phyloP scores from a whole-genome alignment of 108 stramenopile genomes.

The Chaetoceros tenuissimus region DNA sequence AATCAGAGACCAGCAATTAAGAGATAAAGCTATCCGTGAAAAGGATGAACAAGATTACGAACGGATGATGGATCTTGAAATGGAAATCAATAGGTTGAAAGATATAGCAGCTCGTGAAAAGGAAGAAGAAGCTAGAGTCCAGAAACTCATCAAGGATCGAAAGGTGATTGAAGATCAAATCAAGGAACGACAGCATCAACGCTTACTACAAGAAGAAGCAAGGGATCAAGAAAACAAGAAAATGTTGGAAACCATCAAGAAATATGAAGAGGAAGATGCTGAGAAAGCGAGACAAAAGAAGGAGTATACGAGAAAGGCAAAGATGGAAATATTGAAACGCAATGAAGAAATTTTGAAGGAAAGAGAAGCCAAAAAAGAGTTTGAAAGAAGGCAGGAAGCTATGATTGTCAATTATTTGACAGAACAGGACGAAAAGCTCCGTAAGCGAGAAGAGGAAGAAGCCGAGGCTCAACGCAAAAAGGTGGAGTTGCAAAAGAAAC shows the following conservation, averaged over 20 bases:
- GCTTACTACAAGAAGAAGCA: slow-evolving; percentile 59
- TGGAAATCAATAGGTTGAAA: slow-evolving; percentile 62
- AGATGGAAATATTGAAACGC: slow-evolving; percentile 53
- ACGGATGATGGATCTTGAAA: slow-evolving; percentile 50
- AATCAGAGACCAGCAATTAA: slow-evolving; percentile 74
- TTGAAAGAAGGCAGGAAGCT: slow-evolving; percentile 63
- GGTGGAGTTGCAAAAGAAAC: slow-evolving; percentile 59
- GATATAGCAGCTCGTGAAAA: slow-evolving; percentile 52
- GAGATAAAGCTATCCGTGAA: slow-evolving; percentile 43
- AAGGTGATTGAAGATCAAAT: slow-evolving; percentile 72
- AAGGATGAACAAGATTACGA: slow-evolving; percentile 58
- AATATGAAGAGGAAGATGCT: slow-evolving; percentile 43
- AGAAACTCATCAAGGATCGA: slow-evolving; percentile 57
- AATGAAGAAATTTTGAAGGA: slow-evolving; percentile 50
- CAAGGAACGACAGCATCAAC: slow-evolving; percentile 32
- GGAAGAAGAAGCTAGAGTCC: slow-evolving; percentile 40
- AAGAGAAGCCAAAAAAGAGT: slow-evolving; percentile 27
- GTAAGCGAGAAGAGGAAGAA: slow-evolving; percentile 57
- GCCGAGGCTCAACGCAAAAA: slow-evolving; percentile 39
- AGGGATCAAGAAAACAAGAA: slow-evolving; percentile 67
- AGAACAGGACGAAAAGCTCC: slow-evolving; percentile 58
- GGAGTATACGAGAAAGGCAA: slow-evolving; percentile 17
- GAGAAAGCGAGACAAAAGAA: slow-evolving; percentile 25
- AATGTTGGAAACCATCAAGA: slow-evolving; percentile 47
- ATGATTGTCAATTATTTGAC: slow-evolving; percentile 65